These are phyloP conservation scores for Starmerella powellii DNA, from an alignment of 805 yeast genomes.

Conservation along the genomic window DNA sequence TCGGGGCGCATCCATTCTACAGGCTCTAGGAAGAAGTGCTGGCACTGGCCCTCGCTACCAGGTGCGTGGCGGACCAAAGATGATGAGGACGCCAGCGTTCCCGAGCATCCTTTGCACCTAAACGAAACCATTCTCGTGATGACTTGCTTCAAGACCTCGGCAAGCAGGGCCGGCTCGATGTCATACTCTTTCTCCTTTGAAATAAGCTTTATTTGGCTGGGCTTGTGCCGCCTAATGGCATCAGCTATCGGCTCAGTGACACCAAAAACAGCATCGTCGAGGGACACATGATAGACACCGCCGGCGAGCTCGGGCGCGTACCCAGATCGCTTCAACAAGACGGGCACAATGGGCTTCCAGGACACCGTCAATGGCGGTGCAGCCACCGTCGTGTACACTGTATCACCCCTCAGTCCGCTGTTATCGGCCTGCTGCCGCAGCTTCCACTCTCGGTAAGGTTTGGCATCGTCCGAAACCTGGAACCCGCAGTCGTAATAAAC, in stretches of 20 bases:
- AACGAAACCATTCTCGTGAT: slow-evolving; percentile 25
- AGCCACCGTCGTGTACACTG: slow-evolving; percentile 32
- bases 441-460: slow-evolving; percentile 33
- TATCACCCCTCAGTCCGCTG: not conserved
- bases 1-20: slow-evolving; percentile 83
- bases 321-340: slow-evolving; percentile 2
- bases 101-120: slow-evolving; percentile 76
- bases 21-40: slow-evolving; percentile 83
- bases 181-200: not conserved
- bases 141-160: slow-evolving; percentile 14
- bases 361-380: slow-evolving; percentile 16
- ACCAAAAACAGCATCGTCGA: slow-evolving; percentile 8
- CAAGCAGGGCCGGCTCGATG: slow-evolving; percentile 3
- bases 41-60: slow-evolving; percentile 36
- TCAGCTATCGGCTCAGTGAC: slow-evolving; percentile 13
- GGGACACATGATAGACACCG: not conserved
- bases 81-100: slow-evolving; percentile 48
- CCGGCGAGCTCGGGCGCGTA: not conserved
- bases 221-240: slow-evolving; percentile 2
- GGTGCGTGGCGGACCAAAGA: slow-evolving; percentile 47
- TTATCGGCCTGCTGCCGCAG: slow-evolving; percentile 26
- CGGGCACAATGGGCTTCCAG: slow-evolving; percentile 21
- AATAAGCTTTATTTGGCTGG: not conserved
- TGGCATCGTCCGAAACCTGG: slow-evolving; percentile 24
- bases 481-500: slow-evolving; percentile 41